Evolutionary conservation across 129 eudicot genomes (phyloP).

Genomic region (Helianthus tuberosus): DNA sequence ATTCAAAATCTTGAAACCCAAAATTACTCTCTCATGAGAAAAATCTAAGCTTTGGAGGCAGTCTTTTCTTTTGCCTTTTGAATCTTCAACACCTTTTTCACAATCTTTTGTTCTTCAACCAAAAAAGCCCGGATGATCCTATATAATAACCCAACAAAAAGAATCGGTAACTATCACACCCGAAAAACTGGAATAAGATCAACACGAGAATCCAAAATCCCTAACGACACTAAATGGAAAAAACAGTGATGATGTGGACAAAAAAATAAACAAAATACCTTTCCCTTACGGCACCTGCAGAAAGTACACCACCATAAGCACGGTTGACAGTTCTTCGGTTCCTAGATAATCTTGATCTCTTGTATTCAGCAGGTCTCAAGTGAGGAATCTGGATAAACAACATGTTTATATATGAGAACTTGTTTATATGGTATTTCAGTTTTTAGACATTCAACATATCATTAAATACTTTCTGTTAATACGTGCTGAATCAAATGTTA

Average conservation of each 20-base stretch:
- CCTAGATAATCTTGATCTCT: constrained; percentile 81
- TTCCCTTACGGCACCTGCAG: constrained; percentile 93
- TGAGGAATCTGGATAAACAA: constrained; percentile 78
- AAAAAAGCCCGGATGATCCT: constrained; percentile 90
- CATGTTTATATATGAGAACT: neutral
- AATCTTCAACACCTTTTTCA: constrained; percentile 91
- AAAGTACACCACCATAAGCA: constrained; percentile 92
- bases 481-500: neutral
- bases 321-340: constrained; percentile 94
- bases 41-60: constrained; percentile 49
- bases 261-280: constrained; percentile 42
- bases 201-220: neutral
- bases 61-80: constrained; percentile 83
- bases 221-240: too few relatives aligned
- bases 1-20: constrained; percentile 35
- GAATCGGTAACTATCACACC: neutral
- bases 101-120: constrained; percentile 92
- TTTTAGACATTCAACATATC: neutral
- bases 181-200: neutral
- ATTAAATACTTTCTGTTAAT: neutral
- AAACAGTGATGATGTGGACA: too few relatives aligned
- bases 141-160: neutral
- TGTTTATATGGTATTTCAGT: neutral
- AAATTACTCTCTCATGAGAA: constrained; percentile 34
- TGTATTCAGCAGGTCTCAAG: constrained; percentile 90